phyloP scores from a whole-genome alignment of 2,329 filamentous ascomycete species.

The Celoporthe dispersa region DNA sequence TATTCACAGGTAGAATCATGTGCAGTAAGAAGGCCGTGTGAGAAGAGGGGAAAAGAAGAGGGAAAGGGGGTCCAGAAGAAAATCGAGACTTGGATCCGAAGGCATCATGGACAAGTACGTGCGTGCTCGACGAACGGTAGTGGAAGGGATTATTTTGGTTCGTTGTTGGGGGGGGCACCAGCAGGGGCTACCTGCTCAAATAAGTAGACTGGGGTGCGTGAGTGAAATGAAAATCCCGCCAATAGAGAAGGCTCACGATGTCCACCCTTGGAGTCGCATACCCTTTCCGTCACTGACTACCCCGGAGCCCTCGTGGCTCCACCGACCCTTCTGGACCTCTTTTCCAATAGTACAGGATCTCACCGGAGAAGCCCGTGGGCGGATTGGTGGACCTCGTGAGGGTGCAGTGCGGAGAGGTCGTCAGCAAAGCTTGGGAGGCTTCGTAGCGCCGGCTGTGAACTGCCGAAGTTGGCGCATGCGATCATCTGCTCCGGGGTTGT shows the following conservation, averaged over 20 bases:
- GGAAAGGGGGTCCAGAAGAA: too few relatives aligned
- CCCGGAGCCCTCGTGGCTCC: background rate
- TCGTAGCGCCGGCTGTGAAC: background rate
- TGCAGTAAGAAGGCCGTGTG: background rate
- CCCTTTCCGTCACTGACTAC: background rate
- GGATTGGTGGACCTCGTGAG: constrained; percentile 16
- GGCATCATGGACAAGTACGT: background rate
- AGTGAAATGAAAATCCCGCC: constrained; percentile 2
- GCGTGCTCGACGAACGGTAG: background rate
- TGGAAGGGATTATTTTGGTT: background rate
- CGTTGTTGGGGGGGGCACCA: background rate
- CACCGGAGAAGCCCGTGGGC: background rate
- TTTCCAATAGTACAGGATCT: background rate
- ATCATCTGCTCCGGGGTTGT: background rate
- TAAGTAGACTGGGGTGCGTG: background rate
- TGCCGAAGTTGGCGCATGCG: background rate
- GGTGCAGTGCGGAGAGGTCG: background rate
- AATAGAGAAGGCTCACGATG: background rate
- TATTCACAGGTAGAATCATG: background rate
- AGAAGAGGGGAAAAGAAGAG: background rate
- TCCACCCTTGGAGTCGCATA: background rate
- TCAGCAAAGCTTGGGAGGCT: background rate
- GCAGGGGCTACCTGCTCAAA: background rate
- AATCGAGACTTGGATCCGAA: background rate
- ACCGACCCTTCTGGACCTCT: background rate